Percentiles rank a stretch among this genome's conserved stretches.
Evolutionary conservation across 106 monocot species (phyloP).

Genomic region (Apostasia ramifera): DNA sequence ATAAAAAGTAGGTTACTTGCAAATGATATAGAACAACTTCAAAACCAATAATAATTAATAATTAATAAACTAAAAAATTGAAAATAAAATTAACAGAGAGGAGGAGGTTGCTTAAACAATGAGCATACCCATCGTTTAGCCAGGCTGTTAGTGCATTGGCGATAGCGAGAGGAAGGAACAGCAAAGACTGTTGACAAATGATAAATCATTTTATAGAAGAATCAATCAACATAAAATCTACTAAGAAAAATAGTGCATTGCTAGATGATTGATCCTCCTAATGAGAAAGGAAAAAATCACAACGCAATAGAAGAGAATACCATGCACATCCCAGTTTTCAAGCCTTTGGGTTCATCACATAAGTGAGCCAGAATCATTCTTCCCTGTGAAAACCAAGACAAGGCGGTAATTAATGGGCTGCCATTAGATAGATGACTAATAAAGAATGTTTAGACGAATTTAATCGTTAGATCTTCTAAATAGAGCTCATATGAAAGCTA

Average conservation of each 20-base stretch:
- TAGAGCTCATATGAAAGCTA: background rate
- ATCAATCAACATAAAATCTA: background rate
- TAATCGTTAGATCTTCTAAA: background rate
- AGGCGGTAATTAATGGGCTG: too few relatives aligned
- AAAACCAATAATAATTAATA: background rate
- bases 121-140: constrained; percentile 74
- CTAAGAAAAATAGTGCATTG: background rate
- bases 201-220: background rate
- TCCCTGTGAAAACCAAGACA: constrained; percentile 42
- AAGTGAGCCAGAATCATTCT: constrained; percentile 98
- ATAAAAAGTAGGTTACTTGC: constrained; percentile 1
- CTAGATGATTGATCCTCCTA: background rate
- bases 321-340: constrained; percentile 99
- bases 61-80: background rate
- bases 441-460: background rate
- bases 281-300: background rate
- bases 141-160: constrained; percentile 85
- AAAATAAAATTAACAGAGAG: background rate
- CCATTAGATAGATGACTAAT: too few relatives aligned
- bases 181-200: constrained; percentile 54
- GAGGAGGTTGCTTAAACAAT: background rate
- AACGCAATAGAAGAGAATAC: constrained; percentile 21
- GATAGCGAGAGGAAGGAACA: constrained; percentile 87
- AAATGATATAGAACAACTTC: background rate
- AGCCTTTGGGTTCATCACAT: constrained; percentile 97